Conservation (phyloP, 371 early-diverging fungal species). For the Mortierella sp. region DNA sequence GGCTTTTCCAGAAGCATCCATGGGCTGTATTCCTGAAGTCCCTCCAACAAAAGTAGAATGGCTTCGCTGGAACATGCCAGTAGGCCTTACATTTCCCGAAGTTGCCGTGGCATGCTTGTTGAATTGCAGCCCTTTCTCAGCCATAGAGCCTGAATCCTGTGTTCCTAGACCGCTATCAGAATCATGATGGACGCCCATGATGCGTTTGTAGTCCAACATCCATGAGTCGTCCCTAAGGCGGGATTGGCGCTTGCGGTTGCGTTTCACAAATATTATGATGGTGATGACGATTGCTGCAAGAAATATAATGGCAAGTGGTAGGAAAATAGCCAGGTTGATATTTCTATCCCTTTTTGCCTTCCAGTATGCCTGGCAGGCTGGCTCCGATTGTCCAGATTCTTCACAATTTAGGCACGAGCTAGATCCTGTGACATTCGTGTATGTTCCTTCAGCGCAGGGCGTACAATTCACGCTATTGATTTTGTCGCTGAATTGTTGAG, state of each 20-base stretch:
- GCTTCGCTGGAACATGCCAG: slow-evolving; percentile 45
- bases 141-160: slow-evolving; percentile 33
- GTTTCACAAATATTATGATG: slow-evolving; percentile 10
- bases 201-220: slow-evolving; percentile 49
- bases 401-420: slow-evolving; percentile 33
- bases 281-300: slow-evolving; percentile 6
- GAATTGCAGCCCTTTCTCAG: slow-evolving; percentile 10
- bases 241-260: slow-evolving; percentile 35
- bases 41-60: slow-evolving; percentile 54
- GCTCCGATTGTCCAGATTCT: neutral
- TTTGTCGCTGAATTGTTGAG: slow-evolving; percentile 23
- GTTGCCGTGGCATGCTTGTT: neutral
- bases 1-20: slow-evolving; percentile 47
- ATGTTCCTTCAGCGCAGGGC: slow-evolving; percentile 29
- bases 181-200: slow-evolving; percentile 53
- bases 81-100: slow-evolving; percentile 17
- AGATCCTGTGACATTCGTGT: slow-evolving; percentile 34
- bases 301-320: slow-evolving; percentile 30
- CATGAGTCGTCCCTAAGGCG: slow-evolving; percentile 52
- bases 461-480: slow-evolving; percentile 32
- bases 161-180: slow-evolving; percentile 39
- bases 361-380: slow-evolving; percentile 28
- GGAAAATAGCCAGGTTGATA: slow-evolving; percentile 31
- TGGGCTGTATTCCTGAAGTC: slow-evolving; percentile 43
- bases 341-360: slow-evolving; percentile 16